phyloP scores from a whole-genome alignment of 805 yeast species.

The Zygosaccharomyces bailii region DNA sequence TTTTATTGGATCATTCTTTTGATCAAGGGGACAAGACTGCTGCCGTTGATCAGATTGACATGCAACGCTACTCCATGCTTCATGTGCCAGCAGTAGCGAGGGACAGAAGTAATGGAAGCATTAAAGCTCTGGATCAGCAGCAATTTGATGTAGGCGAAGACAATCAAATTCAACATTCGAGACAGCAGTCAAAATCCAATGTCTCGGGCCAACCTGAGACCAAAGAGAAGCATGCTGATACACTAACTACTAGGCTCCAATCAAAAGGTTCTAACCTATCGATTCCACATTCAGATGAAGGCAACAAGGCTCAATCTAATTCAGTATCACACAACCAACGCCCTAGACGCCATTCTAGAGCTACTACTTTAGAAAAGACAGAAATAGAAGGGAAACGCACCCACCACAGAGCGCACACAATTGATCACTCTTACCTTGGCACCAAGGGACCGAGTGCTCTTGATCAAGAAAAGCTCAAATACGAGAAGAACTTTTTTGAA shows the following conservation, averaged over 20 bases:
- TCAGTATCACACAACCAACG: neutral
- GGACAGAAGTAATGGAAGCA: neutral
- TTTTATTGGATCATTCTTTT: neutral
- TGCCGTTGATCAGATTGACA: neutral
- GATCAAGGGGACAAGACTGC: neutral
- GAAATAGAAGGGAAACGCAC: neutral
- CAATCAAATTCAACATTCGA: constrained; percentile 1
- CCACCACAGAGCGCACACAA: neutral
- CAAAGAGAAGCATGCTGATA: no score
- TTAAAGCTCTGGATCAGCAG: neutral
- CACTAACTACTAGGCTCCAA: neutral
- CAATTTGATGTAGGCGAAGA: neutral
- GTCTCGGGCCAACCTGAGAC: neutral
- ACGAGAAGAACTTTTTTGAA: neutral
- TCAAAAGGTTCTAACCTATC: neutral
- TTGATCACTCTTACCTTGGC: neutral
- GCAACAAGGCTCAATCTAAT: neutral
- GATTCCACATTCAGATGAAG: no score
- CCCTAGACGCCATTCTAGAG: neutral
- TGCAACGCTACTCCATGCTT: neutral
- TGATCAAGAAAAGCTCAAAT: neutral
- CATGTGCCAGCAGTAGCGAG: neutral
- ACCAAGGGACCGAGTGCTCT: neutral
- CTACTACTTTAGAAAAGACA: neutral
- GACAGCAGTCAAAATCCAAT: neutral